Conservation (phyloP, 1,284 basidiomycete genomes). For the Jaminaea rosea region DNA sequence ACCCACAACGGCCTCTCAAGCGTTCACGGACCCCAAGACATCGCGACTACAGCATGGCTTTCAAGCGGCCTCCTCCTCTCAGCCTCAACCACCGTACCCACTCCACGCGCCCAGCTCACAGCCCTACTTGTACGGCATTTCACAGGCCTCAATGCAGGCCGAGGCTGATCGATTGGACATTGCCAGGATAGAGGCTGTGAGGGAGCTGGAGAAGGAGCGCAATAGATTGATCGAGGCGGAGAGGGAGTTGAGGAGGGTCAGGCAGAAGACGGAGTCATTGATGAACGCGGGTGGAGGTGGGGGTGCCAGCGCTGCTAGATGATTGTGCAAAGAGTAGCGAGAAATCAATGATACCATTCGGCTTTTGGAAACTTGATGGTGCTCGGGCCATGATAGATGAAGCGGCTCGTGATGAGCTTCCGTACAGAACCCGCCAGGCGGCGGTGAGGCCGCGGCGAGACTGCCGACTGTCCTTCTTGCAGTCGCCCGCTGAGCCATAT, state of each 20-base stretch:
- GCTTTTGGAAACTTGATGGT: too few species aligned
- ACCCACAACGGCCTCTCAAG: conserved; percentile 27
- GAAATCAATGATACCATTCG: too few species aligned
- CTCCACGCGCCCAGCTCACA: conserved; percentile 36
- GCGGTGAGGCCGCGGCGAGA: too few species aligned
- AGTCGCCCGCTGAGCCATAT: too few species aligned
- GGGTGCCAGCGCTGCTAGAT: too few species aligned
- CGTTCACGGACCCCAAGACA: conserved; percentile 31
- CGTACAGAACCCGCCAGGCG: too few species aligned
- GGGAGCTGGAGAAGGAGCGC: conserved; percentile 43
- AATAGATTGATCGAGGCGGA: conserved; percentile 42
- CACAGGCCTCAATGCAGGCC: conserved; percentile 67
- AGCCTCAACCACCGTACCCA: conserved; percentile 24
- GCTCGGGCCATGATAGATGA: too few species aligned
- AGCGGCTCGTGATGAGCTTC: too few species aligned
- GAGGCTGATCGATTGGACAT: conserved; percentile 72
- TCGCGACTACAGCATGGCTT: conserved; percentile 15
- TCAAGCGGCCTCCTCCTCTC: neutral
- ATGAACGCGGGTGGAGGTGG: too few species aligned
- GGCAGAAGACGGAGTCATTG: conserved; percentile 7
- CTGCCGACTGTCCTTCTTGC: too few species aligned
- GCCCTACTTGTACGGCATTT: conserved; percentile 54
- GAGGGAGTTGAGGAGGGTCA: conserved; percentile 31
- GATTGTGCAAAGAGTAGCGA: too few species aligned
- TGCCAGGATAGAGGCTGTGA: conserved; percentile 59